Conservation (phyloP, 2,329 filamentous ascomycete genomes). For the Phaeosphaeriaceae sp. region DNA sequence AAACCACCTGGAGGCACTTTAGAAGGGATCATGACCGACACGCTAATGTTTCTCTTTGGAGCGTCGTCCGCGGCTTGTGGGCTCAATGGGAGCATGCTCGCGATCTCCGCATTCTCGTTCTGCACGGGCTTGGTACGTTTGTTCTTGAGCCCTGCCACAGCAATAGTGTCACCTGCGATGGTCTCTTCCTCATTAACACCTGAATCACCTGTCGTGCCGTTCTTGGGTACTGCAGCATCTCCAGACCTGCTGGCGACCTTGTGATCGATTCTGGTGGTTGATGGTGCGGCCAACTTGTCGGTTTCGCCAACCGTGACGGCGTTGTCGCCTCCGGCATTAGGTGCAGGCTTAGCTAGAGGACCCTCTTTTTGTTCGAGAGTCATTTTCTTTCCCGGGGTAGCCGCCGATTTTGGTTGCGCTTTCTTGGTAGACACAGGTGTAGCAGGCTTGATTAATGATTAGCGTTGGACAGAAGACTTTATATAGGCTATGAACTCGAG, state of each 20-base stretch:
- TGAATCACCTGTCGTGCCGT: neutral
- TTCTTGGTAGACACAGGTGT: constrained; percentile 8
- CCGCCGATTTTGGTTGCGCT: neutral
- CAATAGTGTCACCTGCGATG: neutral
- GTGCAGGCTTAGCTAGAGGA: neutral
- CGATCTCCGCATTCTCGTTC: neutral
- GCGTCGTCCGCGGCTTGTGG: neutral
- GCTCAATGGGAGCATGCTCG: neutral
- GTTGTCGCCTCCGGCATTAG: neutral
- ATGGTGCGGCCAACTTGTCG: neutral
- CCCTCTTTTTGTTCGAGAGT: neutral
- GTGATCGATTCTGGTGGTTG: neutral
- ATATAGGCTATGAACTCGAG: neutral
- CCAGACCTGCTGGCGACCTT: neutral
- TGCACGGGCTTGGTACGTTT: neutral
- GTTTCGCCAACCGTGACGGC: neutral
- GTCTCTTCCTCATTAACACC: neutral
- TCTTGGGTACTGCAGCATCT: neutral
- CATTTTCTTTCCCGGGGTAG: neutral
- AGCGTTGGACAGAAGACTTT: neutral
- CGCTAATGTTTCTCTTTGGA: neutral
- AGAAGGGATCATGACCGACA: neutral
- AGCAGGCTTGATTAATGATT: constrained; percentile 9
- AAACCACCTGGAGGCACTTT: neutral
- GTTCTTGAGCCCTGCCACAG: neutral